Evolutionary conservation across 306 rosid species (phyloP).

Genomic region (Prunus mume): DNA sequence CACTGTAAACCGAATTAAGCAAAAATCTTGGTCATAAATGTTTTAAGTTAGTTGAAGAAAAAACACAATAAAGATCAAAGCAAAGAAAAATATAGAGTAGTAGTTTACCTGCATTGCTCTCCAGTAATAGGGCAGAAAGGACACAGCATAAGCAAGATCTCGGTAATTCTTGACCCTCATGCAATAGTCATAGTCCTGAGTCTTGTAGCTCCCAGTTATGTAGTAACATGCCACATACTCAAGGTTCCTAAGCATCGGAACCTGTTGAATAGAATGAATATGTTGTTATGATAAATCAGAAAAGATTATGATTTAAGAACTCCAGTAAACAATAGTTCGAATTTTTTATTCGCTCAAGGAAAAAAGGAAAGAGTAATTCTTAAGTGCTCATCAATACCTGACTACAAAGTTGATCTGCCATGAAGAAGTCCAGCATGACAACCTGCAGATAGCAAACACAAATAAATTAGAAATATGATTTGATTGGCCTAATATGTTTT

Average conservation of each 20-base stretch:
- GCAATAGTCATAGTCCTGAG: conserved; percentile 81
- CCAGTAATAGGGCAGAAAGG: conserved; percentile 97
- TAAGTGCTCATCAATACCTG: conserved; percentile 51
- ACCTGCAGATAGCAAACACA: conserved; percentile 49
- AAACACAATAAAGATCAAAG: not conserved
- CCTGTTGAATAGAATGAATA: conserved; percentile 36
- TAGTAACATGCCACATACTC: conserved; percentile 90
- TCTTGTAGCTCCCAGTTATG: conserved; percentile 95
- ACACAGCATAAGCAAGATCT: conserved; percentile 89
- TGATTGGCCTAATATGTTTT: not conserved
- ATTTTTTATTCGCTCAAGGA: not conserved
- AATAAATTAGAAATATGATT: conserved; percentile 2
- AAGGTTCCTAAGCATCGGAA: conserved; percentile 86
- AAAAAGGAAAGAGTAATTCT: no score
- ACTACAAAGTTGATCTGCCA: conserved; percentile 99
- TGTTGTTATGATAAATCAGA: not conserved
- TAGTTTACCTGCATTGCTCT: conserved; percentile 92
- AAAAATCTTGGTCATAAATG: not conserved
- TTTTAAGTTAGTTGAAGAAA: not conserved
- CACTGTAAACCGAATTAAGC: conserved; percentile 47
- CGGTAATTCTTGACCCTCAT: conserved; percentile 67
- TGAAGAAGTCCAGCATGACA: conserved; percentile 98
- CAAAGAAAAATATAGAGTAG: not conserved
- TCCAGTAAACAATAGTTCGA: not conserved
- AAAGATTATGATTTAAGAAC: not conserved